These are phyloP conservation scores for Talaromyces sp. DNA, from an alignment of 2,329 filamentous ascomycete genomes.

Conservation along the genomic window DNA sequence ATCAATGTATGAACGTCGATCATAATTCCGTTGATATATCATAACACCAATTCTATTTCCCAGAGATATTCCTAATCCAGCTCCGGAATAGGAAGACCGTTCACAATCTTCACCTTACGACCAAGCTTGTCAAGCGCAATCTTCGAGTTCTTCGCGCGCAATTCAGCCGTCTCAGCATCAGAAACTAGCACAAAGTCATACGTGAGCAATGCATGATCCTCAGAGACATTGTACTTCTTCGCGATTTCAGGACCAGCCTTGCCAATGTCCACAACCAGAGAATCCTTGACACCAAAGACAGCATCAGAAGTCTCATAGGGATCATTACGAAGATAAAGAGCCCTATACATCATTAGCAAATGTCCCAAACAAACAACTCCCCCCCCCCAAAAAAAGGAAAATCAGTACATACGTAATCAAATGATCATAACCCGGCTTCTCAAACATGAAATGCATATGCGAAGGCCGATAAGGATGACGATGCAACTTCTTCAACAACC, in stretches of 20 bases:
- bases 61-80: slow-evolving; percentile 19
- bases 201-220: slow-evolving; percentile 64
- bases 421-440: slow-evolving; percentile 75
- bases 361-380: background rate
- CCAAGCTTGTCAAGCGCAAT: slow-evolving; percentile 70
- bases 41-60: too few relatives aligned
- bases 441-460: slow-evolving; percentile 89
- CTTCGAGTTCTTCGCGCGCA: slow-evolving; percentile 68
- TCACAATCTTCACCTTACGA: slow-evolving; percentile 68
- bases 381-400: background rate
- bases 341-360: slow-evolving; percentile 49
- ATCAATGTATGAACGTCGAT: too few relatives aligned
- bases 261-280: slow-evolving; percentile 68
- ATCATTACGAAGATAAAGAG: slow-evolving; percentile 75
- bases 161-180: slow-evolving; percentile 66
- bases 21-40: background rate
- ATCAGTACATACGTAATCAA: slow-evolving; percentile 71
- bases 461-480: slow-evolving; percentile 77
- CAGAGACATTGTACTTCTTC: slow-evolving; percentile 63
- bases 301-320: slow-evolving; percentile 82
- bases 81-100: slow-evolving; percentile 27
- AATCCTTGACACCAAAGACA: slow-evolving; percentile 85
- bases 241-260: slow-evolving; percentile 58
- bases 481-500: slow-evolving; percentile 65
- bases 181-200: slow-evolving; percentile 80